Evolutionary conservation across 1,139 yeast species (phyloP).

Genomic region (Zygosaccharomyces sapae): DNA sequence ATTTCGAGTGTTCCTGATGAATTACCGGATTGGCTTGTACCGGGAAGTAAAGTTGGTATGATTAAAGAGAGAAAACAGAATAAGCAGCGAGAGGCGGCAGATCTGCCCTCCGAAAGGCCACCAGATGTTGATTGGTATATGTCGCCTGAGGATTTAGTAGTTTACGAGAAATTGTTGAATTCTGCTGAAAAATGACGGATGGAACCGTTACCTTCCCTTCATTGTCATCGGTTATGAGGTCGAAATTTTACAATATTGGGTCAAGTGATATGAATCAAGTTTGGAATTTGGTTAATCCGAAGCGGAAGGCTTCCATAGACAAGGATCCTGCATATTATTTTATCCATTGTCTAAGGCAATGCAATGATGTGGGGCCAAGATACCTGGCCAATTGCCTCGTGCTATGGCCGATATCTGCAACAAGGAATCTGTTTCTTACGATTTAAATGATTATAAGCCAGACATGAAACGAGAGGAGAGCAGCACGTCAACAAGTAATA

Average conservation of each 20-base stretch:
- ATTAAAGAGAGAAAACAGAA: conserved; percentile 51
- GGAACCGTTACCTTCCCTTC: conserved; percentile 82
- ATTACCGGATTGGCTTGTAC: conserved; percentile 88
- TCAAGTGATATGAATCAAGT: conserved; percentile 84
- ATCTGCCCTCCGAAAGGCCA: conserved; percentile 24
- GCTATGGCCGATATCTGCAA: conserved; percentile 87
- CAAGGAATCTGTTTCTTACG: conserved; percentile 77
- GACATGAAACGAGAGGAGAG: conserved; percentile 34
- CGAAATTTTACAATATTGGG: conserved; percentile 68
- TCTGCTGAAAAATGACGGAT: conserved; percentile 54
- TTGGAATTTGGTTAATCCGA: conserved; percentile 93
- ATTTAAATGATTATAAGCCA: conserved; percentile 52
- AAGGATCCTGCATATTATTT: conserved; percentile 88
- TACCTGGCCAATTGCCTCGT: conserved; percentile 92
- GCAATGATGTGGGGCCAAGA: conserved; percentile 69
- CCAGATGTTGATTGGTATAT: conserved; percentile 88
- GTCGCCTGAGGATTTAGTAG: conserved; percentile 74
- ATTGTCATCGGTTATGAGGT: conserved; percentile 57
- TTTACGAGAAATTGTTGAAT: conserved; percentile 75
- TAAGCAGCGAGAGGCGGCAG: conserved; percentile 42
- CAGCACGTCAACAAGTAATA: conserved; percentile 26
- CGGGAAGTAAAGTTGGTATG: conserved; percentile 79
- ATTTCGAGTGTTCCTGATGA: conserved; percentile 57
- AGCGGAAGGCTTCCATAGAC: conserved; percentile 82
- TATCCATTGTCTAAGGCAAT: conserved; percentile 83